phyloP scores from a whole-genome alignment of 768 basidiomycete species.

The Tricholoma sp. region DNA sequence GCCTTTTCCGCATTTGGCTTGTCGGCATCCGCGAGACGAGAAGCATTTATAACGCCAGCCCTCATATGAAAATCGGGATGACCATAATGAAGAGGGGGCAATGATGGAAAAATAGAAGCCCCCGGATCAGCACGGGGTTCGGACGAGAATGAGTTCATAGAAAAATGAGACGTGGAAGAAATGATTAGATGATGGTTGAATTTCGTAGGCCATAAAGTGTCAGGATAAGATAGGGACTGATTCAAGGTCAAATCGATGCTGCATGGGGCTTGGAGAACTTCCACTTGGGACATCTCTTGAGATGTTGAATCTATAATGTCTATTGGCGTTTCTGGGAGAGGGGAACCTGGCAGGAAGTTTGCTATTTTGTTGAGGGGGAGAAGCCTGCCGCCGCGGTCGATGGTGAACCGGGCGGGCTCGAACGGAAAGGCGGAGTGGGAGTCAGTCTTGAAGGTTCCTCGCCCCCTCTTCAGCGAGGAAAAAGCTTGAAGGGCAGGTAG shows the following conservation, averaged over 20 bases:
- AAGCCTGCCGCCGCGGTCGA: constrained; percentile 61
- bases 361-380: constrained; percentile 1
- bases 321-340: constrained; percentile 18
- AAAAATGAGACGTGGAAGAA: constrained; percentile 61
- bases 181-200: constrained; percentile 27
- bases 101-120: constrained; percentile 49
- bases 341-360: constrained; percentile 4
- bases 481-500: constrained; percentile 41
- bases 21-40: constrained; percentile 43
- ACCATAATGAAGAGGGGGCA: constrained; percentile 65
- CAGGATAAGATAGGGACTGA: constrained; percentile 12
- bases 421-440: constrained; percentile 45
- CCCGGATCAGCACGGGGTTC: constrained; percentile 25
- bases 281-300: constrained; percentile 53
- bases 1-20: constrained; percentile 83
- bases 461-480: constrained; percentile 69
- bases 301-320: constrained; percentile 21
- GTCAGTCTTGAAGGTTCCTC: constrained; percentile 63
- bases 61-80: constrained; percentile 72
- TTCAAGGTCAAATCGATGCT: constrained; percentile 28
- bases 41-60: constrained; percentile 68
- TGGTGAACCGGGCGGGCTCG: constrained; percentile 56
- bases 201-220: constrained; percentile 4
- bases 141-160: constrained; percentile 23
- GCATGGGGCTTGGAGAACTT: constrained; percentile 37